A percentile compares a stretch with the other conserved stretches of the same genome.
These are phyloP conservation scores for Suhomyces yuchorum DNA, from an alignment of 1,139 yeast genomes.

Conservation along the genomic window DNA sequence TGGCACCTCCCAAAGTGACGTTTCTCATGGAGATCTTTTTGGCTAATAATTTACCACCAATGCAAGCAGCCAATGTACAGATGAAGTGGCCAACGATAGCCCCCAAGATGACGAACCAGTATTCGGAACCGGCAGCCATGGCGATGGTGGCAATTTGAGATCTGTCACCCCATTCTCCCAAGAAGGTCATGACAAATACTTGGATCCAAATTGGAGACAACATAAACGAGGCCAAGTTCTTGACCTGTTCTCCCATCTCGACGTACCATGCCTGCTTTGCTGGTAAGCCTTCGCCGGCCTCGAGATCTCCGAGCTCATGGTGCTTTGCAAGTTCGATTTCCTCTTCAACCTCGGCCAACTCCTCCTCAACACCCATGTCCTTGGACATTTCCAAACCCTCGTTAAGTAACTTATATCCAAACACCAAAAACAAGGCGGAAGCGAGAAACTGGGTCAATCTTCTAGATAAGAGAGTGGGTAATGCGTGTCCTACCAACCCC, in stretches of 20 bases:
- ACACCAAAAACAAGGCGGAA: constrained; percentile 74
- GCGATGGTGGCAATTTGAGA: constrained; percentile 98
- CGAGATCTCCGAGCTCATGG: constrained; percentile 55
- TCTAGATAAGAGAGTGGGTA: constrained; percentile 82
- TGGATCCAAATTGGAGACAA: constrained; percentile 93
- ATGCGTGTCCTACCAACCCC: constrained; percentile 88
- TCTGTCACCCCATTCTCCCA: constrained; percentile 99
- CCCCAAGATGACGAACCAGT: constrained; percentile 86
- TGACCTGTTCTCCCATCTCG: constrained; percentile 36
- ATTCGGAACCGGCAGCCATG: constrained; percentile 96
- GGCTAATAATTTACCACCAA: constrained; percentile 91
- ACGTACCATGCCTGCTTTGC: constrained; percentile 26
- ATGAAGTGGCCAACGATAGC: constrained; percentile 87
- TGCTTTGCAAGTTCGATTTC: constrained; percentile 73
- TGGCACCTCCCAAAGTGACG: constrained; percentile 88
- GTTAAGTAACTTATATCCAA: constrained; percentile 71
- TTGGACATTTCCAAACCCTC: constrained; percentile 87
- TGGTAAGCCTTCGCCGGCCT: constrained; percentile 44
- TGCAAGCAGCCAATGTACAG: constrained; percentile 91
- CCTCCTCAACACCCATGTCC: constrained; percentile 87
- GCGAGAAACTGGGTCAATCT: constrained; percentile 81
- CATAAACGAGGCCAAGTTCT: constrained; percentile 59
- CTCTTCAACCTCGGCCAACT: constrained; percentile 94
- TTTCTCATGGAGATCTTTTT: constrained; percentile 87
- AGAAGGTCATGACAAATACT: constrained; percentile 91